Conservation (phyloP, 768 basidiomycete genomes). For the Tylopilus subfusipes region DNA sequence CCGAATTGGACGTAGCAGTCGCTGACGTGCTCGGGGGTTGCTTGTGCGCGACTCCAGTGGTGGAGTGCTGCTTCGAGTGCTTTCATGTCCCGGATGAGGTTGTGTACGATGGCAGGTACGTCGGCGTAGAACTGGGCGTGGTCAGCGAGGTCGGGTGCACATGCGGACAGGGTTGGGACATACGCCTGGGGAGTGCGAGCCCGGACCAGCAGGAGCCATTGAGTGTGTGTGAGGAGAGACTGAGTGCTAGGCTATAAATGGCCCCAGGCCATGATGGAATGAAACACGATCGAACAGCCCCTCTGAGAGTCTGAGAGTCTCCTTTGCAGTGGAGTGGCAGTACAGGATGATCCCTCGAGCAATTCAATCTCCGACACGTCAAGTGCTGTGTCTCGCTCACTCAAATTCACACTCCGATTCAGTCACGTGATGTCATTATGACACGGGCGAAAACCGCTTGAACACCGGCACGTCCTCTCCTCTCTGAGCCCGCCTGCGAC, state of each 20-base stretch:
- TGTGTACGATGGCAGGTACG: conserved; percentile 58
- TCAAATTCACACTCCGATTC: neutral
- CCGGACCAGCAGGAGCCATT: conserved; percentile 17
- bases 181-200: neutral
- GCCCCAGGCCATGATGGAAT: neutral
- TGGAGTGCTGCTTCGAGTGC: conserved; percentile 69
- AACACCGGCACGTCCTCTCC: conserved; percentile 1
- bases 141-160: neutral
- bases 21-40: conserved; percentile 71
- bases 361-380: neutral
- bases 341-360: too few species aligned
- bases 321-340: too few species aligned
- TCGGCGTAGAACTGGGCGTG: conserved; percentile 29
- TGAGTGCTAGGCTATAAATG: neutral
- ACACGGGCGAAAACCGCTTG: conserved; percentile 21
- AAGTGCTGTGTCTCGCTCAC: neutral
- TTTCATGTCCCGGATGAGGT: conserved; percentile 78
- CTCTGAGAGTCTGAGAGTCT: too few species aligned
- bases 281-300: neutral
- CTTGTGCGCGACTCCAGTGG: conserved; percentile 61
- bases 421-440: conserved; percentile 1
- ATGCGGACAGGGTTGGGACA: neutral
- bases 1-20: conserved; percentile 88
- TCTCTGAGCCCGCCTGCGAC: neutral
- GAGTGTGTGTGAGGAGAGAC: neutral